A percentile compares a stretch with the other conserved stretches of the same genome.
Evolutionary conservation across 1,284 basidiomycete species (phyloP).

Genomic region (Melanopsichium pennsylvanicum): DNA sequence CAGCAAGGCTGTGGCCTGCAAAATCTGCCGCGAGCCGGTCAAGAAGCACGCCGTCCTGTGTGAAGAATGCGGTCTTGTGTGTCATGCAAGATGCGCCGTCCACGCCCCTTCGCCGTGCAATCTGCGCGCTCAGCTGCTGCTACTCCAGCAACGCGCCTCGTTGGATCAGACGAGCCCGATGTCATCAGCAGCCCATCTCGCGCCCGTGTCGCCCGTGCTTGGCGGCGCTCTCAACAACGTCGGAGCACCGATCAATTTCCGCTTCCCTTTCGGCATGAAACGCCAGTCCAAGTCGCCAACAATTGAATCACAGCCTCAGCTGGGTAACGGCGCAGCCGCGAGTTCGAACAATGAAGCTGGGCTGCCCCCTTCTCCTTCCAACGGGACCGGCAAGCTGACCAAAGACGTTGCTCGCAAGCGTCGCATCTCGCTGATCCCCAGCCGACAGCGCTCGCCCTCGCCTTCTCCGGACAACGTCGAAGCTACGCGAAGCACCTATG

Average conservation of each 20-base stretch:
- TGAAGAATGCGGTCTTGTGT: slow-evolving; percentile 85
- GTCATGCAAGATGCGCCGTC: slow-evolving; percentile 79
- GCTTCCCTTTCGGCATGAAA: slow-evolving; percentile 52
- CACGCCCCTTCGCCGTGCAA: slow-evolving; percentile 83
- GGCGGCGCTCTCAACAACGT: slow-evolving; percentile 5
- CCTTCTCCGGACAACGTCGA: slow-evolving; percentile 16
- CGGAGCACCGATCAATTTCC: slow-evolving; percentile 38
- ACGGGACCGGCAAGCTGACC: slow-evolving; percentile 4
- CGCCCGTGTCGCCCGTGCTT: slow-evolving; percentile 13
- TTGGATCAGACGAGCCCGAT: slow-evolving; percentile 36
- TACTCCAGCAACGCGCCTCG: slow-evolving; percentile 49
- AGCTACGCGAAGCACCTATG: slow-evolving; percentile 17
- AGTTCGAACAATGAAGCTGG: slow-evolving; percentile 11
- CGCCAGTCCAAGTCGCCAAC: slow-evolving; percentile 28
- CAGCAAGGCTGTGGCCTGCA: slow-evolving; percentile 86
- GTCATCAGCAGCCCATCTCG: slow-evolving; percentile 23
- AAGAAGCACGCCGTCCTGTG: slow-evolving; percentile 89
- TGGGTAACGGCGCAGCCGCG: slow-evolving; percentile 4
- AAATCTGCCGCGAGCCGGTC: slow-evolving; percentile 80
- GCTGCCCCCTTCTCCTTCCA: slow-evolving; percentile 16
- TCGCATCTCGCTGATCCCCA: slow-evolving; percentile 45
- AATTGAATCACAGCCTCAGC: slow-evolving; percentile 10
- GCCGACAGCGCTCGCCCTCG: slow-evolving; percentile 36
- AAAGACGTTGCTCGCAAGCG: slow-evolving; percentile 36
- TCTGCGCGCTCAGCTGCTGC: slow-evolving; percentile 72